phyloP scores from a whole-genome alignment of 2,329 filamentous ascomycete genomes.

The Diplodia intermedia region DNA sequence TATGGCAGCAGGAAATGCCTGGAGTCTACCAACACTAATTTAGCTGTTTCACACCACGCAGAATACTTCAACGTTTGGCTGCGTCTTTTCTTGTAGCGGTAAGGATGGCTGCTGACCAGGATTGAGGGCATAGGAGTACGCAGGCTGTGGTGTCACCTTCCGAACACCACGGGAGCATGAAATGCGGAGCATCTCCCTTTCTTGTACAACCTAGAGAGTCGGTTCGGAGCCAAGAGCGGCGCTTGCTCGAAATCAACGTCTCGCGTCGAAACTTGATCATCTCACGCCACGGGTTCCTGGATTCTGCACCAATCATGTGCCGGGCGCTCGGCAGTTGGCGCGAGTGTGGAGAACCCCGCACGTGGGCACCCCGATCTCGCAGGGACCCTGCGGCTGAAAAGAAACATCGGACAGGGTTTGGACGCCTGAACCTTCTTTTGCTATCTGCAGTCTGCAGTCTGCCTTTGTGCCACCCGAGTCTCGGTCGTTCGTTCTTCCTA shows the following conservation, averaged over 20 bases:
- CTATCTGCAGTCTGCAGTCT: not conserved
- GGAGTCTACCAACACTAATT: not conserved
- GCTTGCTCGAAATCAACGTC: not conserved
- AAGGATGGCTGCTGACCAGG: not conserved
- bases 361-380: conserved; percentile 16
- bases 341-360: conserved; percentile 25
- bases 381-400: conserved; percentile 15
- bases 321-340: not conserved
- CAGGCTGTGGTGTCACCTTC: not conserved
- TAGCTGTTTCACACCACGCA: not conserved
- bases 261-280: not conserved
- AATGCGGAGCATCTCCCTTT: not conserved
- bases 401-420: not conserved
- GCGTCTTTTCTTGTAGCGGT: not conserved
- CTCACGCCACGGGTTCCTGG: not conserved
- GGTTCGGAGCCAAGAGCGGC: not conserved
- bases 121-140: not conserved
- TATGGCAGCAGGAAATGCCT: not conserved
- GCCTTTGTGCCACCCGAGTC: not conserved
- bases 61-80: not conserved
- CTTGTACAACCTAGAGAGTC: not conserved
- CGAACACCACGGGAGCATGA: not conserved
- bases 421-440: conserved; percentile 4
- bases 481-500: not conserved
- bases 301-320: conserved; percentile 19